Percentiles rank a stretch among this genome's conserved stretches.
phyloP scores from a whole-genome alignment of 495 filamentous ascomycete species.

The Lasiosphaeris hirsuta region DNA sequence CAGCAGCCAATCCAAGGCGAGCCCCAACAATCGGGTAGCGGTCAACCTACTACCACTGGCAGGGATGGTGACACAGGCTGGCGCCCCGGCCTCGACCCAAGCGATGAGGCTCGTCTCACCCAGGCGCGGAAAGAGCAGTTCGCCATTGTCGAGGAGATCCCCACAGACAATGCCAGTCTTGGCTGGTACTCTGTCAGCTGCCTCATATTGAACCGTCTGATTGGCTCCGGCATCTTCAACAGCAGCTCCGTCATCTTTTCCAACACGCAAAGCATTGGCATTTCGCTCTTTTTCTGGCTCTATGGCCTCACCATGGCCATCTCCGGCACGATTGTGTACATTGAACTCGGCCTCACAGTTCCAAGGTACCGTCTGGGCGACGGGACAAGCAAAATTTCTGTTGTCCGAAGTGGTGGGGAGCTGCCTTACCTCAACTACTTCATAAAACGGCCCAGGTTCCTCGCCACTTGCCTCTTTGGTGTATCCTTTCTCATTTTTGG shows the following conservation, averaged over 20 bases:
- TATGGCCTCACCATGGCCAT: constrained; percentile 13
- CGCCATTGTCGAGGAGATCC: constrained; percentile 21
- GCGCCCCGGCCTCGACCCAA: constrained; percentile 13
- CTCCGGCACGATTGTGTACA: constrained; percentile 17
- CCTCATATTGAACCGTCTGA: constrained; percentile 20
- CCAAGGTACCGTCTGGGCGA: constrained; percentile 14
- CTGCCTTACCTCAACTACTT: constrained; percentile 25
- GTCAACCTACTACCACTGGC: not conserved
- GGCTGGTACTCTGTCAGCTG: constrained; percentile 18
- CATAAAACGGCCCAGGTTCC: constrained; percentile 16
- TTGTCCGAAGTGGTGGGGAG: constrained; percentile 21
- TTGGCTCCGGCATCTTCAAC: constrained; percentile 24
- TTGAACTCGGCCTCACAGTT: constrained; percentile 19
- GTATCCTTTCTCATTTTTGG: constrained; percentile 22
- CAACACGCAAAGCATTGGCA: constrained; percentile 22
- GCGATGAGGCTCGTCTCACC: constrained; percentile 12
- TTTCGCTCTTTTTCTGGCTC: constrained; percentile 17
- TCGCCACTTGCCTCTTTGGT: constrained; percentile 21
- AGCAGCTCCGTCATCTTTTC: constrained; percentile 16
- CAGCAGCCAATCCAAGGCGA: constrained; percentile 1
- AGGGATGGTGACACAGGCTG: not conserved
- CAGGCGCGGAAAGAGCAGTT: constrained; percentile 11
- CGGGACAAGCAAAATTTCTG: constrained; percentile 13
- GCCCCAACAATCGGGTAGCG: not conserved
- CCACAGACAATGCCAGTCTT: constrained; percentile 12